A percentile compares a stretch with the other conserved stretches of the same genome.
phyloP scores from a whole-genome alignment of 371 early-diverging fungal species.

The Lichtheimia ornata region DNA sequence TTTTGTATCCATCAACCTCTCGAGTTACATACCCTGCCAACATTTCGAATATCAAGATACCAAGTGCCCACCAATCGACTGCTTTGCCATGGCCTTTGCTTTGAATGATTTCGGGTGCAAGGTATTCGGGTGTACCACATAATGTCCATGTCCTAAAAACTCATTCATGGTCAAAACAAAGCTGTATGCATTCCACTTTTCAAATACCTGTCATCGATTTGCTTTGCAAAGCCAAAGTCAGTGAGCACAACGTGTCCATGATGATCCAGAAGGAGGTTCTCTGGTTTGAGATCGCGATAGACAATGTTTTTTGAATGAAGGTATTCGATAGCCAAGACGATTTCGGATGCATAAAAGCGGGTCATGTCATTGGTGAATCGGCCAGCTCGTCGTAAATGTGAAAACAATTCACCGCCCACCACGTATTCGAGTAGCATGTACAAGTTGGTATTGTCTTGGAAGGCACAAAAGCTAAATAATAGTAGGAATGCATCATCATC shows the following conservation, averaged over 20 bases:
- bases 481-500: too few species aligned
- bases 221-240: slow-evolving; percentile 99
- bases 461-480: slow-evolving; percentile 75
- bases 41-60: slow-evolving; percentile 97
- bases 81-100: slow-evolving; percentile 96
- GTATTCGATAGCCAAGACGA: slow-evolving; percentile 79
- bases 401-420: slow-evolving; percentile 95
- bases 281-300: slow-evolving; percentile 96
- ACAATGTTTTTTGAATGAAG: slow-evolving; percentile 83
- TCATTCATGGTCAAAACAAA: not conserved
- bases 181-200: too few species aligned
- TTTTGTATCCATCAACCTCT: too few species aligned
- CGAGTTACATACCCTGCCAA: slow-evolving; percentile 63
- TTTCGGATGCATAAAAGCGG: slow-evolving; percentile 79
- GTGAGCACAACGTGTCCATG: slow-evolving; percentile 97
- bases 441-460: slow-evolving; percentile 87
- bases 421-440: slow-evolving; percentile 98
- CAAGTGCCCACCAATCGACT: slow-evolving; percentile 99
- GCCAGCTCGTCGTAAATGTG: slow-evolving; percentile 88
- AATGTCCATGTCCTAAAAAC: slow-evolving; percentile 78
- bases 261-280: slow-evolving; percentile 88
- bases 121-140: slow-evolving; percentile 98
- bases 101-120: slow-evolving; percentile 98
- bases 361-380: slow-evolving; percentile 91
- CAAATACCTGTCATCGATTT: slow-evolving; percentile 47